These are phyloP conservation scores for Pestalotiopsis sp. DNA, from an alignment of 2,329 filamentous ascomycete genomes.

Conservation along the genomic window DNA sequence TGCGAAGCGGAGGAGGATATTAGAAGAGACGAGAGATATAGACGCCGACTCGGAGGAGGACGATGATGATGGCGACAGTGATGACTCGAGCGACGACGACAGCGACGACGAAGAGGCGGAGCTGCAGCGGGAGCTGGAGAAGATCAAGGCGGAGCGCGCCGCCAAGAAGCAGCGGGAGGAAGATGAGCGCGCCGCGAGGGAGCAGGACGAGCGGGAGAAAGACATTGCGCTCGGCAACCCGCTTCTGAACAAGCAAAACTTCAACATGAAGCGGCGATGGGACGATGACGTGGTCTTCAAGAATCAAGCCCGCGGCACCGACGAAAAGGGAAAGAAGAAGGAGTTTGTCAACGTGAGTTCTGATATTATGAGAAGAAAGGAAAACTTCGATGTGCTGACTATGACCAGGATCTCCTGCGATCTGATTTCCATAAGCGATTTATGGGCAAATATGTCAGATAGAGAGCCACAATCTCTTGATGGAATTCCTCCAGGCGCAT, in stretches of 20 bases:
- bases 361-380: background rate
- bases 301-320: slow-evolving; percentile 94
- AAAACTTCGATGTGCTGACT: background rate
- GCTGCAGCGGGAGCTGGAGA: slow-evolving; percentile 89
- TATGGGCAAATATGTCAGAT: slow-evolving; percentile 75
- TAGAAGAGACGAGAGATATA: slow-evolving; percentile 86
- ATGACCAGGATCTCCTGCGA: slow-evolving; percentile 73
- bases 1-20: slow-evolving; percentile 80
- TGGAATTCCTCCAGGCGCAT: background rate
- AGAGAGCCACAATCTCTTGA: slow-evolving; percentile 19
- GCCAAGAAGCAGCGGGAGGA: slow-evolving; percentile 84
- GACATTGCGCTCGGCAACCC: slow-evolving; percentile 94
- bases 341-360: slow-evolving; percentile 90
- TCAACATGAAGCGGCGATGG: slow-evolving; percentile 88
- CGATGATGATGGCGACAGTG: slow-evolving; percentile 60
- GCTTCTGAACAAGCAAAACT: slow-evolving; percentile 84
- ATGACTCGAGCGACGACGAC: slow-evolving; percentile 48
- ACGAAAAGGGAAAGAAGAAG: slow-evolving; percentile 85
- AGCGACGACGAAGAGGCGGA: slow-evolving; percentile 84
- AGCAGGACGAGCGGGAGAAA: slow-evolving; percentile 81
- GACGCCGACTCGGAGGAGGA: slow-evolving; percentile 76
- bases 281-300: slow-evolving; percentile 99
- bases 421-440: slow-evolving; percentile 98
- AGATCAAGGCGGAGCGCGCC: slow-evolving; percentile 85
- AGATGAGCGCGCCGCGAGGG: slow-evolving; percentile 75